Conservation (phyloP, 192 early-diverging fungal genomes). For the Entophlyctis luteolus region DNA sequence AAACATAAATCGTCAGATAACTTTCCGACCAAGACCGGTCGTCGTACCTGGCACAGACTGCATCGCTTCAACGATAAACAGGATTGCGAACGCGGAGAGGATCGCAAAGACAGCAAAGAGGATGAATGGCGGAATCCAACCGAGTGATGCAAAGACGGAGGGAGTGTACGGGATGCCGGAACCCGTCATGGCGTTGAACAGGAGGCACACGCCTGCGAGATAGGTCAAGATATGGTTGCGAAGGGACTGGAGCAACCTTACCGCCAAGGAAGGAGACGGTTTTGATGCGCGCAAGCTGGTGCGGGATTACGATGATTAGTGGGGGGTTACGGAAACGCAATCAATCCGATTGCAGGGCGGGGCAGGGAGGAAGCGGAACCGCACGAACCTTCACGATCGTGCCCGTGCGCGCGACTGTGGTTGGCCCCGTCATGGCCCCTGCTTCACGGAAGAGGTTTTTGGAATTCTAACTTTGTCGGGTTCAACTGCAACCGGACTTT, state of each 20-base stretch:
- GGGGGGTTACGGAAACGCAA: too few species aligned
- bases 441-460: too few species aligned
- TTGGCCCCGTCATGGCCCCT: too few species aligned
- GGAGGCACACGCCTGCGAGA: not conserved
- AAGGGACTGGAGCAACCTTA: not conserved
- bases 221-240: not conserved
- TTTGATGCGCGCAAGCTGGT: constrained; percentile 12
- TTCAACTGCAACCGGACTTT: too few species aligned
- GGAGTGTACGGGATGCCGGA: constrained; percentile 46
- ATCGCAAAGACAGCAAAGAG: constrained; percentile 39
- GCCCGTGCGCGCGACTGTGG: too few species aligned
- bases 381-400: too few species aligned
- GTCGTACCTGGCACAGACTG: constrained; percentile 50
- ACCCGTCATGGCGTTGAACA: constrained; percentile 41
- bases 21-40: not conserved
- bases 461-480: too few species aligned
- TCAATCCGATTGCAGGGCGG: too few species aligned
- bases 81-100: constrained; percentile 39
- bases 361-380: too few species aligned
- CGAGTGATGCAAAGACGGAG: constrained; percentile 37
- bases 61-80: constrained; percentile 60
- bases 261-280: constrained; percentile 25
- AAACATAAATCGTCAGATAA: not conserved
- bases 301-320: too few species aligned
- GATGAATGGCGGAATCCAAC: constrained; percentile 35